Conservation (phyloP, 257 asterid genomes). For the Solanum sitiens region DNA sequence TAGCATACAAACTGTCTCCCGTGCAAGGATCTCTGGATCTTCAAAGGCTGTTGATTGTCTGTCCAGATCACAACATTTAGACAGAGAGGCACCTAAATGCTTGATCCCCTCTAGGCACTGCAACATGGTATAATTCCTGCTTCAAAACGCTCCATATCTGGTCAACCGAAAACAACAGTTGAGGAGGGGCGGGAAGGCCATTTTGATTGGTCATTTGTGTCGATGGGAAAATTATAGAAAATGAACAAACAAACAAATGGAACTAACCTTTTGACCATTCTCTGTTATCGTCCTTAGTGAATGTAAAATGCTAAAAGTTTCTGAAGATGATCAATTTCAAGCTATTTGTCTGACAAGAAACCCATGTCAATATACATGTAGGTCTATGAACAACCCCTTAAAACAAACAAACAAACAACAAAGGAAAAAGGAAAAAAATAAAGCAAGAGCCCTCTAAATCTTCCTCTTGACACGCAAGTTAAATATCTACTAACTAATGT, state of each 20-base stretch:
- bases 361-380: neutral
- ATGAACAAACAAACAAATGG: slow-evolving; percentile 1
- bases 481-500: neutral
- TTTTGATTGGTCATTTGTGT: neutral
- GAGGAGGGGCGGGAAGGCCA: neutral
- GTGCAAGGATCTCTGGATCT: slow-evolving; percentile 89
- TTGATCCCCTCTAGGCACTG: slow-evolving; percentile 84
- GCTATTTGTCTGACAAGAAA: neutral
- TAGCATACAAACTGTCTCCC: slow-evolving; percentile 96
- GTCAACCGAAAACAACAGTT: neutral
- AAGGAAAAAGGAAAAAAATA: neutral
- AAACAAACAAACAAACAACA: neutral
- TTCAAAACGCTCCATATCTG: slow-evolving; percentile 82
- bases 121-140: slow-evolving; percentile 67
- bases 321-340: neutral
- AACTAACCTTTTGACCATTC: slow-evolving; percentile 71
- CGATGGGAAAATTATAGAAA: neutral
- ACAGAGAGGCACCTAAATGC: slow-evolving; percentile 80
- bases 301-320: neutral
- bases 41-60: slow-evolving; percentile 72
- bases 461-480: neutral
- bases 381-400: neutral
- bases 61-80: slow-evolving; percentile 64
- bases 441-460: neutral
- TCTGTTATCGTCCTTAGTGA: slow-evolving; percentile 24